These are phyloP conservation scores for Penicillium sclerotigenum DNA, from an alignment of 2,329 filamentous ascomycete genomes.

Conservation along the genomic window DNA sequence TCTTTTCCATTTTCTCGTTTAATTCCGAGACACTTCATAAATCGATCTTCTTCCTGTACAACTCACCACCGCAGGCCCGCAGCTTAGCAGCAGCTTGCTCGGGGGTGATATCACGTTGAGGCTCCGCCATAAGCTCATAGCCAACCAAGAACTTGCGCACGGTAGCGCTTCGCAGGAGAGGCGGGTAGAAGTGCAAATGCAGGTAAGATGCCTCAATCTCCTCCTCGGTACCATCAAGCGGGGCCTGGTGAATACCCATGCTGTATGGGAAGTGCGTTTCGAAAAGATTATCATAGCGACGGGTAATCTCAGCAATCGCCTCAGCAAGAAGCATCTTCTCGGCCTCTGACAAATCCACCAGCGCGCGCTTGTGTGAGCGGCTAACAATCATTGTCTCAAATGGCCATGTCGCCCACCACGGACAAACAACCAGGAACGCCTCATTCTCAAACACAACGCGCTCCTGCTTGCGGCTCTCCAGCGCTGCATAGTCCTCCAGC, in stretches of 20 bases:
- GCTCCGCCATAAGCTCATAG: slow-evolving; percentile 91
- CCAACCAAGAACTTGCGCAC: slow-evolving; percentile 96
- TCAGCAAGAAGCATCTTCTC: slow-evolving; percentile 77
- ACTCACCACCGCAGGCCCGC: slow-evolving; percentile 70
- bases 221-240: slow-evolving; percentile 73
- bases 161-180: slow-evolving; percentile 83
- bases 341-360: slow-evolving; percentile 72
- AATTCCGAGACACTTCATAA: not conserved
- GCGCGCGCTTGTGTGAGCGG: slow-evolving; percentile 76
- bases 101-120: slow-evolving; percentile 96
- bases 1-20: not conserved
- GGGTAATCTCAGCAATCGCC: slow-evolving; percentile 79
- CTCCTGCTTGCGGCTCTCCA: slow-evolving; percentile 79
- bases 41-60: slow-evolving; percentile 70
- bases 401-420: slow-evolving; percentile 98
- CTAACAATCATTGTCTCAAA: slow-evolving; percentile 91
- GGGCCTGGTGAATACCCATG: slow-evolving; percentile 94
- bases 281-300: slow-evolving; percentile 94
- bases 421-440: slow-evolving; percentile 80
- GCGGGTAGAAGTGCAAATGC: slow-evolving; percentile 97
- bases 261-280: slow-evolving; percentile 96
- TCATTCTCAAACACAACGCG: slow-evolving; percentile 86
- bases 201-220: slow-evolving; percentile 87
- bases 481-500: slow-evolving; percentile 78
- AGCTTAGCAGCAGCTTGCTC: slow-evolving; percentile 85